Evolutionary conservation across 2,329 filamentous ascomycete genomes (phyloP), one percentile per base, ranked within the genome.

Genomic region (Ascocoryne sarcoides): DNA sequence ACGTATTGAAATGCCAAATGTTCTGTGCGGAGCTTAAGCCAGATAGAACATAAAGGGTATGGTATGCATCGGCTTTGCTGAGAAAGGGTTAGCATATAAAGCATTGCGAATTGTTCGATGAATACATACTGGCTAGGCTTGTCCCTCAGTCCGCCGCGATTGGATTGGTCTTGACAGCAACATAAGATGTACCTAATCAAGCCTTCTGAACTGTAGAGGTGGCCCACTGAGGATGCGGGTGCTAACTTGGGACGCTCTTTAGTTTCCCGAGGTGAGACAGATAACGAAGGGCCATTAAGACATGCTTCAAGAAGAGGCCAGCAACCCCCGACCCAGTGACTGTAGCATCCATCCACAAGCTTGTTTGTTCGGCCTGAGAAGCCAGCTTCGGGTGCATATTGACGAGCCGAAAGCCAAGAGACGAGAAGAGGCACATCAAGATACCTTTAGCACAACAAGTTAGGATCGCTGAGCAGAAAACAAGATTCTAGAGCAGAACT

Each of bases 271-370:
- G 19, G 15, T n/a, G 32, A 36, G 9, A 23, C n/a, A 3, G 17
- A 48, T 38, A 52, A 47, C 39, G 61, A 63, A 40, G 69, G 67
- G 19, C 73, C 75, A 50, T 74, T 73, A 43, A 92, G 65, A 40
- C 81, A 81, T 42, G 86, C 85, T 66, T 95, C 84, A 51, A 96
- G 70, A 49, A 98, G 65, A 33, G 90, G 82, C 86, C 89, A 98
- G 66, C 89, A 96, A 40, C 84, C 84, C 40, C 92, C 92, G 23
- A 95, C 83, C 92, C 92, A 98, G 64, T 95, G 90, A 60, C 86
- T 94, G 67, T 98, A 98, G 66, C 92, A 98, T 33, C 90, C 92
- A 62, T 98, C 92, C 21, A 96, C 92, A 21, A 98, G 73, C 66
- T 98, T 98, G 70, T 96, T 96, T 19, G 90, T 95, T 52, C 92